Evolutionary conservation across 176 grass and related monocot species (phyloP).

Genomic region (Guadua angustifolia): DNA sequence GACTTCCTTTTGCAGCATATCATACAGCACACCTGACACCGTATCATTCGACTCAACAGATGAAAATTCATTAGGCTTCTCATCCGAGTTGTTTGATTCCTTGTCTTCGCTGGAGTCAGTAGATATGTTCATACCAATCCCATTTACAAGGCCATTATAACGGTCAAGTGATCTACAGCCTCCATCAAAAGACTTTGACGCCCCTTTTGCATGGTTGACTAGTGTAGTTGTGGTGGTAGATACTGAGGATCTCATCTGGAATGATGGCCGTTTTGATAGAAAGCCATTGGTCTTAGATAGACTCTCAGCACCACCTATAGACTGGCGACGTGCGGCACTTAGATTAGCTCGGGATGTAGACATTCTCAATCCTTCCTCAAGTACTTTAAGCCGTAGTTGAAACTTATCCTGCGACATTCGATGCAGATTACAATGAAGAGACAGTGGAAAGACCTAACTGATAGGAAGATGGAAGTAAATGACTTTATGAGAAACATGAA

Average conservation of each 20-base stretch:
- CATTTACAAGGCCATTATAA: constrained; percentile 67
- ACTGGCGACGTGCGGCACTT: constrained; percentile 54
- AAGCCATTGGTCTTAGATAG: constrained; percentile 77
- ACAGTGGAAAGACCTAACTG: neutral
- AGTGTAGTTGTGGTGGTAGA: constrained; percentile 72
- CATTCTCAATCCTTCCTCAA: constrained; percentile 97
- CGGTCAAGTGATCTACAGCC: constrained; percentile 63
- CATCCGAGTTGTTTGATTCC: constrained; percentile 61
- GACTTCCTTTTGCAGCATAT: constrained; percentile 95
- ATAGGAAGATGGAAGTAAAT: constrained; percentile 15
- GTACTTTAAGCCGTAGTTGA: constrained; percentile 84
- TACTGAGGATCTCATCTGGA: constrained; percentile 78
- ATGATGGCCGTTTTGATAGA: constrained; percentile 71
- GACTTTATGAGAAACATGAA: neutral
- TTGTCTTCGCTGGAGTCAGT: constrained; percentile 68
- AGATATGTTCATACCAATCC: constrained; percentile 63
- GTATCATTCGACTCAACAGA: constrained; percentile 60
- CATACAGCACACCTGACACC: constrained; percentile 84
- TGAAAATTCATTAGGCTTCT: constrained; percentile 57
- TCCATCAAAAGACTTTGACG: constrained; percentile 94
- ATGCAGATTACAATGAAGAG: constrained; percentile 36
- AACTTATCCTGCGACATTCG: constrained; percentile 74
- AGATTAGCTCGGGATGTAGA: constrained; percentile 60
- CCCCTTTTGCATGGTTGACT: constrained; percentile 91
- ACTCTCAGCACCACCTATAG: constrained; percentile 71